Percentiles rank a stretch among this genome's conserved stretches.
phyloP scores from a whole-genome alignment of 106 monocot genomes.

The Allium cepa region DNA sequence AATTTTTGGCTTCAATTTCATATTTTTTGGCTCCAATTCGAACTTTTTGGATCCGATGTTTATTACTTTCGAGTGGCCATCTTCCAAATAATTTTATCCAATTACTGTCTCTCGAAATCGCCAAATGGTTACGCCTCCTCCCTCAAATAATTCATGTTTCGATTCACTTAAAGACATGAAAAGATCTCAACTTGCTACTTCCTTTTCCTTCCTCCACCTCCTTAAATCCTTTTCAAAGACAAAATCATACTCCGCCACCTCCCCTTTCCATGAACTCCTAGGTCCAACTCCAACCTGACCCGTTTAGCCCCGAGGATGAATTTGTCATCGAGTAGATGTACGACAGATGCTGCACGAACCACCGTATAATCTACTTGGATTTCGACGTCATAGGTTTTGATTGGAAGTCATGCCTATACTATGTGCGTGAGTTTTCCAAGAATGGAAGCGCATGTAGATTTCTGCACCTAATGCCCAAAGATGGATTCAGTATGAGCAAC shows the following conservation, averaged over 20 bases:
- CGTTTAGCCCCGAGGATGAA: constrained; percentile 2
- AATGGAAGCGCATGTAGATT: constrained; percentile 82
- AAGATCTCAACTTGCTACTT: constrained; percentile 43
- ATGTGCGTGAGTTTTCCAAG: constrained; percentile 81
- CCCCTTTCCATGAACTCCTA: no score
- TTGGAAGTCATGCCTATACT: constrained; percentile 88
- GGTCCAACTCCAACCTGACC: constrained; percentile 55
- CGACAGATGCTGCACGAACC: constrained; percentile 53
- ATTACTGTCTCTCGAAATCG: no score
- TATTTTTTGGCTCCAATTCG: no score
- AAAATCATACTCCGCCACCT: no score
- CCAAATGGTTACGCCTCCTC: no score
- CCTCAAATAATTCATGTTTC: no score
- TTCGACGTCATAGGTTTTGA: constrained; percentile 32
- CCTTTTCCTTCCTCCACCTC: constrained; percentile 5
- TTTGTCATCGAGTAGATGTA: constrained; percentile 25
- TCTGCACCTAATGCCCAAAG: constrained; percentile 37
- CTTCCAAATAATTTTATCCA: no score
- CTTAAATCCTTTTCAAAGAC: constrained; percentile 5
- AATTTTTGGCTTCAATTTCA: no score
- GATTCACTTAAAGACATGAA: constrained; percentile 47
- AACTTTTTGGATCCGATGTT: no score
- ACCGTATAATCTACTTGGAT: constrained; percentile 20
- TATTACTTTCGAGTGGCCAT: no score
- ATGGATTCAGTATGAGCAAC: not conserved